Evolutionary conservation across 768 basidiomycete species (phyloP), one percentile per base, ranked within the genome.

Genomic region (Gloeopeniophorella convolvens): DNA sequence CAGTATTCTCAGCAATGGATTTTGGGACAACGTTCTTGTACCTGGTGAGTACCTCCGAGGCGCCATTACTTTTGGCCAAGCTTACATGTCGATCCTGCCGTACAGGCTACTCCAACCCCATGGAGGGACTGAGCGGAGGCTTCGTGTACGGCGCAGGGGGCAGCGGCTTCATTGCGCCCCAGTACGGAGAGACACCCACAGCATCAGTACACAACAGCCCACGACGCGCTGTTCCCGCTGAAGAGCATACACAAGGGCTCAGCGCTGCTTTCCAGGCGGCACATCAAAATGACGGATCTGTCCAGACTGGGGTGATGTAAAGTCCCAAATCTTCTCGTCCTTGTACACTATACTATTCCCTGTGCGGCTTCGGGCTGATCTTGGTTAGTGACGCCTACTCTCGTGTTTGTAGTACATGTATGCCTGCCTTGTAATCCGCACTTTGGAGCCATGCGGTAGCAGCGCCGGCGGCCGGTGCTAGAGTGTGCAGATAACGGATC

Each of bases 21-120:
- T 92, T 65, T 92, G 89, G 90, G 90, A 91, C 65, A 89, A 76
- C 57, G 80, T 91, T 60, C 77, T 92, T 30, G 83, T 92, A 21
- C 89, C 89, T 55, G 89, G 88, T 87, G 61, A 49, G 82, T 73
- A 37, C 45, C 24, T 34, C 35, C 39, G 15, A 48, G 31, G 43
- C 12, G 31, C 28, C 10, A 44, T 10, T 13, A 24, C 43, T 34
- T 45, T 42, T 46, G 18, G 44, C 42, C 44, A 31, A 34, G 23
- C 39, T 54, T 45, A 3, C 42, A 51, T 41, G 49, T 37, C 49
- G 16, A 41, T 47, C 16, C 48, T 39, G 50, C 24, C 23, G 28
- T 18, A 35, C 53, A 90, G 89, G 89, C 3, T 91, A 87, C 60
- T 77, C 79, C 34, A 85, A 86, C 57, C 75, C 82, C 16, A 75